phyloP scores from a whole-genome alignment of 257 asterid species.

The Rhazya stricta region DNA sequence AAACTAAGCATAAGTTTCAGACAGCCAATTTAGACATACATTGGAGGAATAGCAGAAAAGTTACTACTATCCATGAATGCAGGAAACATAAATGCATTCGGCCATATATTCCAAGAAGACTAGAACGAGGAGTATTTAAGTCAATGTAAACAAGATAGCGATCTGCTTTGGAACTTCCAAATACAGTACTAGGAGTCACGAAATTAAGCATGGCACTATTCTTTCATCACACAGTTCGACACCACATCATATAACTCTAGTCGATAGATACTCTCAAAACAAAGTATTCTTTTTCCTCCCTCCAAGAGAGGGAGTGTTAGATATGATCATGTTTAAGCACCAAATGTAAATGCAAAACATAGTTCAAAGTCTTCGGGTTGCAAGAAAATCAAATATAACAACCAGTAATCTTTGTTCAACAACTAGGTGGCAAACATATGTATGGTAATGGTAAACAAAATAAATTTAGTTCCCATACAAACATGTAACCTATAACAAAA shows the following conservation, averaged over 20 bases:
- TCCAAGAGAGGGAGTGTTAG: not conserved
- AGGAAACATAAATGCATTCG: not conserved
- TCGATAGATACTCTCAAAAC: not conserved
- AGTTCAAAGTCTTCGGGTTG: not conserved
- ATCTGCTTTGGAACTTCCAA: not conserved
- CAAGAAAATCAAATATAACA: not conserved
- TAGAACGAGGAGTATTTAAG: not conserved
- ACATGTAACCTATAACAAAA: slow-evolving; percentile 5
- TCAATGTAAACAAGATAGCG: not conserved
- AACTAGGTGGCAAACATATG: not conserved
- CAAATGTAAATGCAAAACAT: not conserved
- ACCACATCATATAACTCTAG: not conserved
- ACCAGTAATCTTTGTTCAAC: not conserved
- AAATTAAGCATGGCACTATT: not conserved
- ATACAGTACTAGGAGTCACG: no score
- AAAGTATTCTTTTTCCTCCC: not conserved
- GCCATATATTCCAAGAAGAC: not conserved
- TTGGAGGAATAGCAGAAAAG: slow-evolving; percentile 1
- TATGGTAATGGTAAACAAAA: not conserved
- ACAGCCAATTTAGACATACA: not conserved
- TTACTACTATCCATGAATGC: not conserved
- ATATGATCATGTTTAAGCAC: not conserved
- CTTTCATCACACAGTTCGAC: not conserved
- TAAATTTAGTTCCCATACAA: not conserved
- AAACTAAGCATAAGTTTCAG: not conserved